Evolutionary conservation across 805 yeast species (phyloP).

Genomic region (Cyberlindnera petersonii): DNA sequence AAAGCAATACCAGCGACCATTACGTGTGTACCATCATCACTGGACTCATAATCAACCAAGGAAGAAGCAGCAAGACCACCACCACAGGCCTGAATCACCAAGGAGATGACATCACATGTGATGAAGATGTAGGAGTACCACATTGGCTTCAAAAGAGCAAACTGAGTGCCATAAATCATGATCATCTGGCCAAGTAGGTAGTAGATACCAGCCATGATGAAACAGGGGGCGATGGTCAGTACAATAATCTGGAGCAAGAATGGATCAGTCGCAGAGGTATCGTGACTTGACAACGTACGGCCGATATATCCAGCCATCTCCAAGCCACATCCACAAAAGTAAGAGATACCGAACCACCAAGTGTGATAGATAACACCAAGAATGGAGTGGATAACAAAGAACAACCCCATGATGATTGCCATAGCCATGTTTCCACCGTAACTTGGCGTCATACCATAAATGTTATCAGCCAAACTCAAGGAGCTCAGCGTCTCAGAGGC

Average conservation of each 20-base stretch:
- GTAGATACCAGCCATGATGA: slow-evolving; percentile 80
- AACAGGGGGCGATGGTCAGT: slow-evolving; percentile 75
- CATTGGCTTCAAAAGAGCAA: slow-evolving; percentile 51
- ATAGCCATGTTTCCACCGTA: slow-evolving; percentile 57
- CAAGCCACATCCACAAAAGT: slow-evolving; percentile 50
- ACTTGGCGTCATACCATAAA: slow-evolving; percentile 47
- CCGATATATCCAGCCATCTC: slow-evolving; percentile 70
- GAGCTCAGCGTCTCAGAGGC: slow-evolving; percentile 24
- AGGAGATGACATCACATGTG: slow-evolving; percentile 59
- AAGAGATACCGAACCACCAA: slow-evolving; percentile 60
- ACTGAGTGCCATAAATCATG: slow-evolving; percentile 54
- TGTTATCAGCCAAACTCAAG: slow-evolving; percentile 12
- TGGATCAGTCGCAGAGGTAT: slow-evolving; percentile 34
- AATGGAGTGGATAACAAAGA: slow-evolving; percentile 38
- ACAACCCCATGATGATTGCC: slow-evolving; percentile 48
- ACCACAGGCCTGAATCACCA: slow-evolving; percentile 68
- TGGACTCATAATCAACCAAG: slow-evolving; percentile 28
- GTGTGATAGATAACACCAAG: slow-evolving; percentile 46
- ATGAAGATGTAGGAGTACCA: slow-evolving; percentile 63
- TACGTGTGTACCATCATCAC: slow-evolving; percentile 49
- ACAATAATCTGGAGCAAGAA: slow-evolving; percentile 64
- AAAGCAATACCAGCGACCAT: slow-evolving; percentile 76
- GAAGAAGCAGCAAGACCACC: slow-evolving; percentile 66
- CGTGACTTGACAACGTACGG: slow-evolving; percentile 43
- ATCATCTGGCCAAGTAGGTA: slow-evolving; percentile 63